A percentile compares a stretch with the other conserved stretches of the same genome.
Conservation (phyloP, 2,329 filamentous ascomycete genomes). For the Cadophora sp. region DNA sequence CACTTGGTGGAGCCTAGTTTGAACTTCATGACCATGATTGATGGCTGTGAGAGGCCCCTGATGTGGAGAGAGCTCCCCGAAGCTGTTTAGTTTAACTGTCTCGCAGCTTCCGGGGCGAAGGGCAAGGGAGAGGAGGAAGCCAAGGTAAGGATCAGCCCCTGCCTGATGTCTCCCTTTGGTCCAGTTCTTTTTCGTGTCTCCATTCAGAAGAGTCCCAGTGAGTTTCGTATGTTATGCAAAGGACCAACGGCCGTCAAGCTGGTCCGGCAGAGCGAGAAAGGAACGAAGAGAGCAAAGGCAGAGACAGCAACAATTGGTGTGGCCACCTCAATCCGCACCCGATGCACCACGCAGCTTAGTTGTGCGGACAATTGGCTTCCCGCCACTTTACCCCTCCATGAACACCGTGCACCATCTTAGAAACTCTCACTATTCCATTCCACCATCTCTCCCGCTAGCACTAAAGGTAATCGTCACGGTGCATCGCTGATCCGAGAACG, state of each 20-base stretch:
- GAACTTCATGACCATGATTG: constrained; percentile 3
- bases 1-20: constrained; percentile 1
- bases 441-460: neutral
- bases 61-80: constrained; percentile 4
- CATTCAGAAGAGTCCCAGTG: neutral
- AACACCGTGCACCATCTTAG: constrained; percentile 9
- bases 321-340: neutral
- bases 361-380: neutral
- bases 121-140: too few relatives aligned
- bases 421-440: neutral
- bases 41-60: constrained; percentile 5
- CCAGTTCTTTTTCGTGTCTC: neutral
- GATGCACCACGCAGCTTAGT: too few relatives aligned
- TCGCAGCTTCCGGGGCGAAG: neutral
- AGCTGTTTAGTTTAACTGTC: constrained; percentile 2
- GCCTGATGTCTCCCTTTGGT: neutral
- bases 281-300: neutral
- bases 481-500: constrained; percentile 10
- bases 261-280: constrained; percentile 7
- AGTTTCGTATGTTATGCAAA: neutral
- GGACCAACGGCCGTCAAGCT: constrained; percentile 12
- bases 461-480: constrained; percentile 3
- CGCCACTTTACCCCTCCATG: constrained; percentile 4
- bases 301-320: neutral
- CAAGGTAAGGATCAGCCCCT: neutral